Evolutionary conservation across 768 basidiomycete genomes (phyloP).

Genomic region (Phaeotremella fagi): DNA sequence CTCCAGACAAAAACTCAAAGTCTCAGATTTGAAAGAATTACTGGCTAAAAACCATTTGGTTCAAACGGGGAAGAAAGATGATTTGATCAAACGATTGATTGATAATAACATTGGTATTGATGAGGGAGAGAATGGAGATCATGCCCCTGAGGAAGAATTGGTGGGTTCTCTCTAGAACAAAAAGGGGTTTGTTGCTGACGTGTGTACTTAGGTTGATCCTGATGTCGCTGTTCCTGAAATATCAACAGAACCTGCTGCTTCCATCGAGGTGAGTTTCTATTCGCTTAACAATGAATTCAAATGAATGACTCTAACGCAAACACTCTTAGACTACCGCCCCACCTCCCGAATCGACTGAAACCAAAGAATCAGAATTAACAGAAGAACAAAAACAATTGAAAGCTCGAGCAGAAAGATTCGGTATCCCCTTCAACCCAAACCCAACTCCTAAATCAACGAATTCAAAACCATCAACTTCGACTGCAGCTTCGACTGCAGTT

Average conservation of each 20-base stretch:
- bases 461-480: too few species aligned
- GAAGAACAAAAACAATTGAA: slow-evolving; percentile 42
- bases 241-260: slow-evolving; percentile 1
- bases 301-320: background rate
- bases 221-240: slow-evolving; percentile 6
- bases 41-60: slow-evolving; percentile 32
- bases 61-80: slow-evolving; percentile 42
- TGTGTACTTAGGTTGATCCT: slow-evolving; percentile 11
- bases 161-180: slow-evolving; percentile 12
- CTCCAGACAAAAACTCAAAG: slow-evolving; percentile 41
- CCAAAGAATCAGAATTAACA: slow-evolving; percentile 14
- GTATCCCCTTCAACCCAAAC: slow-evolving; percentile 44
- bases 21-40: slow-evolving; percentile 41
- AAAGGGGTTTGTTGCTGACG: background rate
- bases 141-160: slow-evolving; percentile 18
- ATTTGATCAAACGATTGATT: slow-evolving; percentile 37
- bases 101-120: slow-evolving; percentile 26
- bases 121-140: slow-evolving; percentile 7
- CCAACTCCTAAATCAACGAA: slow-evolving; percentile 11
- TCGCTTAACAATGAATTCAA: background rate
- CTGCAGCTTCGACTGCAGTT: background rate
- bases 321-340: background rate
- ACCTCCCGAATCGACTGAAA: background rate
- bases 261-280: slow-evolving; percentile 10
- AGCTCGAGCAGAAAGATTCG: slow-evolving; percentile 43